Evolutionary conservation across 352 stramenopile genomes (phyloP), one percentile per base, ranked within the genome.

Genomic region (Pythium periplocum): DNA sequence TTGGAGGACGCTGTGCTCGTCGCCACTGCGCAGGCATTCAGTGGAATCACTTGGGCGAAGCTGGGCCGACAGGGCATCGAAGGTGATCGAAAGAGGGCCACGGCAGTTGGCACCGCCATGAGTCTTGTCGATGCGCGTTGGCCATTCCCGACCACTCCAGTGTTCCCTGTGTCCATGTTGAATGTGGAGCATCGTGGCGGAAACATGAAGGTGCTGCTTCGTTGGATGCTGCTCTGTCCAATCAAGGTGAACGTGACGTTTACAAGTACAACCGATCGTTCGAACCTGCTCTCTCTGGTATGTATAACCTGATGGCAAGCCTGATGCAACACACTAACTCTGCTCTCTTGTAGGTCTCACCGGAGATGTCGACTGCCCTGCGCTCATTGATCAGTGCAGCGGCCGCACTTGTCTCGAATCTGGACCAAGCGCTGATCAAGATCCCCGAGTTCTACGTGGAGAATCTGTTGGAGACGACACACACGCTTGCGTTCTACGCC

Each of bases 401-500:
- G 2, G 79, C 83, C 0, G 79, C 83, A 6, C 66, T 93, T 7
- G 79, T 96, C 35, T 89, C 85, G 2, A 95, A 93, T 35, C 50
- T 96, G 34, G 85, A 95, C 52, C 68, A 94, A 37, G 87, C 87
- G 26, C 83, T 86, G 2, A 90, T 96, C 62, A 81, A 87, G 35
- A 73, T 96, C 33, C 87, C 86, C 3, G 87, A 95, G 62, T 95
- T 96, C 58, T 93, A 95, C 51, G 77, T 96, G 9, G 80, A 93
- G 55, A 95, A 96, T 52, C 43, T 94, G 35, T 63, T 97, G 6
- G 86, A 95, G 51, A 93, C 84, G 17, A 91, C 82, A 1, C 78
- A 93, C 56, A 90, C 84, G 4, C 53, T 95, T 50, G 78, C 66
- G 8, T 94, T 91, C 46, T 93, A 93, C 62, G 72, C 83, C 38